phyloP scores from a whole-genome alignment of 2,329 filamentous ascomycete genomes.

The Cytospora piceicola region DNA sequence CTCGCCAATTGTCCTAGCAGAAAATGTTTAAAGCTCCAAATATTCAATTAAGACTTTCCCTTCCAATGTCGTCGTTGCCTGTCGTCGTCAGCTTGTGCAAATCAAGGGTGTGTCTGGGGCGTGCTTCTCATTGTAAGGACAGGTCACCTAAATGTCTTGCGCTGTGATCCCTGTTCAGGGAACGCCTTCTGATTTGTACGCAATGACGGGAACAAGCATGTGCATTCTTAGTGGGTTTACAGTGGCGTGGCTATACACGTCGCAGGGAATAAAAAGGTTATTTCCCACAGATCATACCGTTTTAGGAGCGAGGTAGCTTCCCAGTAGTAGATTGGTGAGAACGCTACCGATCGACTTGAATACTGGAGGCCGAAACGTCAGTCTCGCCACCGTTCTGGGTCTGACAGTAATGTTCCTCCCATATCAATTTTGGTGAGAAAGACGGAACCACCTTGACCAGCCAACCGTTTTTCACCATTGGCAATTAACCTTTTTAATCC shows the following conservation, averaged over 20 bases:
- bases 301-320: too few relatives aligned
- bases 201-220: neutral
- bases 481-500: too few relatives aligned
- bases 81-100: constrained; percentile 20
- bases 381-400: too few relatives aligned
- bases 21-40: neutral
- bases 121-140: constrained; percentile 20
- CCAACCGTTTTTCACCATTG: too few relatives aligned
- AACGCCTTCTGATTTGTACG: neutral
- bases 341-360: too few relatives aligned
- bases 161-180: neutral
- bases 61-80: neutral
- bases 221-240: neutral
- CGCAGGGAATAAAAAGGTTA: too few relatives aligned
- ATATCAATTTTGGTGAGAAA: too few relatives aligned
- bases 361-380: too few relatives aligned
- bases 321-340: too few relatives aligned
- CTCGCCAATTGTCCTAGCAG: constrained; percentile 5
- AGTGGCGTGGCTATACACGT: neutral
- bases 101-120: constrained; percentile 2
- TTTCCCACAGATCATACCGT: too few relatives aligned
- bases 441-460: too few relatives aligned
- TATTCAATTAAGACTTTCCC: constrained; percentile 9
- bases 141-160: constrained; percentile 23
- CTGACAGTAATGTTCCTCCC: too few relatives aligned